A percentile compares a stretch with the other conserved stretches of the same genome.
Evolutionary conservation across 2,329 filamentous ascomycete species (phyloP).

Genomic region (Sarocladium oryzae): DNA sequence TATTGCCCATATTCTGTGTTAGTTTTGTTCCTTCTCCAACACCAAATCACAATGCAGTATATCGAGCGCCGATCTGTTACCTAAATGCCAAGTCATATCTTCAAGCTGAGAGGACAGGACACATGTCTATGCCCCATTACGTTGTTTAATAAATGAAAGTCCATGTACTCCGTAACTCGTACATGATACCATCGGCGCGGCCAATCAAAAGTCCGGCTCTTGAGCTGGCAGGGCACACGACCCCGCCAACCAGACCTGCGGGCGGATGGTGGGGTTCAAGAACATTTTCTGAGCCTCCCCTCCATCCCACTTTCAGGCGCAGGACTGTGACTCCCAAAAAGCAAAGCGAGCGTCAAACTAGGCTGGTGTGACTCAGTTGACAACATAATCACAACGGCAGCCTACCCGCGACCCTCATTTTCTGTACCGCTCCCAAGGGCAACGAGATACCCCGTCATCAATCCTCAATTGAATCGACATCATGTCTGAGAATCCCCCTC

Average conservation of each 20-base stretch:
- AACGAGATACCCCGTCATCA: background rate
- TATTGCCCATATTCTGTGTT: background rate
- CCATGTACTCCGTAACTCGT: too few relatives aligned
- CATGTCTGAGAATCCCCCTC: slow-evolving; percentile 27
- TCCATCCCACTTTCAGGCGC: slow-evolving; percentile 2
- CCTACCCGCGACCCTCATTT: background rate
- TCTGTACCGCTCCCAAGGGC: background rate
- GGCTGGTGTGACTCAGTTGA: background rate
- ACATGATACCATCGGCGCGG: background rate
- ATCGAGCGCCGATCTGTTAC: too few relatives aligned
- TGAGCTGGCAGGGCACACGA: slow-evolving; percentile 5
- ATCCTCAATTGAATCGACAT: slow-evolving; percentile 5
- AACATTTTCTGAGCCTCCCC: slow-evolving; percentile 9
- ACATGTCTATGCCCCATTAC: too few relatives aligned
- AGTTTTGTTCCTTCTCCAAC: too few relatives aligned
- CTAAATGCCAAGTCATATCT: too few relatives aligned
- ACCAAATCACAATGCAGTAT: background rate
- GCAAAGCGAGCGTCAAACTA: background rate
- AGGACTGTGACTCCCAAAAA: slow-evolving; percentile 8
- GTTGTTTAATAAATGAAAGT: background rate
- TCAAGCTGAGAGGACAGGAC: too few relatives aligned
- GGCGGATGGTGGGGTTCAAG: slow-evolving; percentile 5
- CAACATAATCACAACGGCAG: background rate
- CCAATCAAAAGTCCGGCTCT: slow-evolving; percentile 4
- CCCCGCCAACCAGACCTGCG: slow-evolving; percentile 5